Evolutionary conservation across 805 yeast genomes (phyloP).

Genomic region (Zygoascus biomembranicola): DNA sequence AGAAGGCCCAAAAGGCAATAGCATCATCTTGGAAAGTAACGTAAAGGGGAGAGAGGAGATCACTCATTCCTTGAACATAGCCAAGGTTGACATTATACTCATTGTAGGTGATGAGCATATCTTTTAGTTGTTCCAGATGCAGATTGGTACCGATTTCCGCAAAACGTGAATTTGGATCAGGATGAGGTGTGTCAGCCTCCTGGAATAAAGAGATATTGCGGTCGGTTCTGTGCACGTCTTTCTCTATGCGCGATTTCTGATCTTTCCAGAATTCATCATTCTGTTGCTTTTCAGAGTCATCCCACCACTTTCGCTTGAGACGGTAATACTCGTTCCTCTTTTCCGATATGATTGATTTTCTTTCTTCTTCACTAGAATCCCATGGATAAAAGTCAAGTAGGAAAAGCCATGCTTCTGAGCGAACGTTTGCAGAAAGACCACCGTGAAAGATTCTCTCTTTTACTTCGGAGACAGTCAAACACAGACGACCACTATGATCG

Average conservation of each 20-base stretch:
- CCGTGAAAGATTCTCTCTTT: conserved; percentile 85
- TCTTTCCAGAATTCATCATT: conserved; percentile 77
- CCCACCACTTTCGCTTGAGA: conserved; percentile 65
- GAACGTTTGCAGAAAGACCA: conserved; percentile 53
- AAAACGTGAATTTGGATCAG: conserved; percentile 39
- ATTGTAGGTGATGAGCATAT: conserved; percentile 78
- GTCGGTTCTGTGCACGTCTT: conserved; percentile 90
- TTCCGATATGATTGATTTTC: conserved; percentile 49
- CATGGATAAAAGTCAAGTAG: conserved; percentile 79
- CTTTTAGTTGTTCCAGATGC: conserved; percentile 63
- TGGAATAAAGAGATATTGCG: conserved; percentile 61
- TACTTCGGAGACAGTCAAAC: conserved; percentile 68
- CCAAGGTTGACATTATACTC: conserved; percentile 79
- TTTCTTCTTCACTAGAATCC: conserved; percentile 68
- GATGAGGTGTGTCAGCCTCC: conserved; percentile 35
- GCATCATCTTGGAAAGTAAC: conserved; percentile 56
- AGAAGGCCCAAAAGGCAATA: conserved; percentile 81
- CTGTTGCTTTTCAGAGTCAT: conserved; percentile 45
- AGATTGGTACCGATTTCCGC: conserved; percentile 68
- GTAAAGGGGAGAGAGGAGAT: conserved; percentile 79
- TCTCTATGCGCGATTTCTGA: conserved; percentile 82
- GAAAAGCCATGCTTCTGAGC: conserved; percentile 81
- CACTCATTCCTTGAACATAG: conserved; percentile 98
- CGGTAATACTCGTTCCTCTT: conserved; percentile 51
- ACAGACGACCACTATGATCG: conserved; percentile 67